These are phyloP conservation scores for Nadsonia commutata DNA, from an alignment of 1,139 yeast genomes.

Conservation along the genomic window DNA sequence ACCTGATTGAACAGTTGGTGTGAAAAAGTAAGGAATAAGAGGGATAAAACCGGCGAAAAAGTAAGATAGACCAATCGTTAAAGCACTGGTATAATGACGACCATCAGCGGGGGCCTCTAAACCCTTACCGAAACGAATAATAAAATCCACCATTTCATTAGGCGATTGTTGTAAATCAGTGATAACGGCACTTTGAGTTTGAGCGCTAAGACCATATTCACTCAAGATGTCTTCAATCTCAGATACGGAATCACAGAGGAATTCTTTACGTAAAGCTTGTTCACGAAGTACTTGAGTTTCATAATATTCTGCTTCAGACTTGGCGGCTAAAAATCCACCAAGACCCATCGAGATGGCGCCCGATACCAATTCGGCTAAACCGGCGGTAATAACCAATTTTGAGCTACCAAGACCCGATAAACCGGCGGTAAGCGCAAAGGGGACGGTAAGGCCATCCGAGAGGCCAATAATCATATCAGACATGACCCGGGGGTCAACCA, in stretches of 20 bases:
- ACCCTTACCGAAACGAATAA: conserved; percentile 60
- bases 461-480: conserved; percentile 66
- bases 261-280: conserved; percentile 40
- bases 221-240: conserved; percentile 54
- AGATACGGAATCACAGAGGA: conserved; percentile 32
- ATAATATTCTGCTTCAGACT: conserved; percentile 45
- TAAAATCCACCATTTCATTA: conserved; percentile 47
- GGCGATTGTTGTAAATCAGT: conserved; percentile 53
- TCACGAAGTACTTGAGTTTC: conserved; percentile 45
- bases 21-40: conserved; percentile 65
- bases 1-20: conserved; percentile 58
- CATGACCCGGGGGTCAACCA: conserved; percentile 44
- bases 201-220: conserved; percentile 54
- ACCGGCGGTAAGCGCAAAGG: conserved; percentile 77
- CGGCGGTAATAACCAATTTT: conserved; percentile 67
- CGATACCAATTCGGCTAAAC: conserved; percentile 71
- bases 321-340: conserved; percentile 75
- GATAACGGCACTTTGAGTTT: conserved; percentile 44
- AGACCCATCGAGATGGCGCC: conserved; percentile 81
- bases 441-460: conserved; percentile 75
- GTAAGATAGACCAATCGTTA: conserved; percentile 62
- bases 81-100: conserved; percentile 58
- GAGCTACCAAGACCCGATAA: conserved; percentile 60
- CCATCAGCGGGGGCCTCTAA: conserved; percentile 77
- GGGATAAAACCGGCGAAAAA: conserved; percentile 78